phyloP scores from a whole-genome alignment of 108 stramenopile genomes.

The Cyclotella sp. region DNA sequence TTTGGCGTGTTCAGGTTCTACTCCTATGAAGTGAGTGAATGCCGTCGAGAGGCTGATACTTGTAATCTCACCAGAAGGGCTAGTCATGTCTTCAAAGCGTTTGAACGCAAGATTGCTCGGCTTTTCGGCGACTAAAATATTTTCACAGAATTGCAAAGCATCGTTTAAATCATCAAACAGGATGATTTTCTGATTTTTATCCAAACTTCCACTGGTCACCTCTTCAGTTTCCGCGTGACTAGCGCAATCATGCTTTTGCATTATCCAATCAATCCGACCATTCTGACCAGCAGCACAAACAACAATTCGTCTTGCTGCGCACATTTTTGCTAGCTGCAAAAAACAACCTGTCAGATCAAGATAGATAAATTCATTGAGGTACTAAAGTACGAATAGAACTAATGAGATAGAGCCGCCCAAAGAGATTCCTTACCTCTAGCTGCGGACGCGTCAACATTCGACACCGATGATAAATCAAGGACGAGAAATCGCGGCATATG shows the following conservation, averaged over 20 bases:
- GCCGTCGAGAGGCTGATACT: slow-evolving; percentile 49
- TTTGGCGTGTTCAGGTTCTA: slow-evolving; percentile 52
- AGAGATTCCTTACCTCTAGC: slow-evolving; percentile 50
- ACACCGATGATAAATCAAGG: slow-evolving; percentile 73
- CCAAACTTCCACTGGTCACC: slow-evolving; percentile 22
- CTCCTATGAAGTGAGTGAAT: slow-evolving; percentile 57
- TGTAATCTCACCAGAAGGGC: slow-evolving; percentile 11
- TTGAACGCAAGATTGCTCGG: slow-evolving; percentile 33
- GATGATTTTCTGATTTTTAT: slow-evolving; percentile 40
- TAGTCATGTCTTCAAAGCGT: slow-evolving; percentile 28
- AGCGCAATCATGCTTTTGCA: slow-evolving; percentile 80
- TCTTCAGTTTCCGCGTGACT: slow-evolving; percentile 59
- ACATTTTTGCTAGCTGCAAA: slow-evolving; percentile 81
- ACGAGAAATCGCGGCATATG: slow-evolving; percentile 67
- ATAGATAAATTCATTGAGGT: not conserved
- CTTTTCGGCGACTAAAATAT: slow-evolving; percentile 52
- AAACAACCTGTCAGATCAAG: slow-evolving; percentile 54
- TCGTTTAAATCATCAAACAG: slow-evolving; percentile 50
- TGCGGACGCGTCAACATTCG: slow-evolving; percentile 84
- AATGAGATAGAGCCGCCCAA: not conserved
- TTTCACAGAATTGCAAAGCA: slow-evolving; percentile 83
- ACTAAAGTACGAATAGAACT: not conserved
- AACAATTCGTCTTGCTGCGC: slow-evolving; percentile 61
- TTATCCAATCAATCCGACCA: slow-evolving; percentile 83
- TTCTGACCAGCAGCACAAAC: slow-evolving; percentile 78